Evolutionary conservation across 2,329 filamentous ascomycete genomes (phyloP), one percentile per base, ranked within the genome.

Genomic region (Tolypocladium amazonense): DNA sequence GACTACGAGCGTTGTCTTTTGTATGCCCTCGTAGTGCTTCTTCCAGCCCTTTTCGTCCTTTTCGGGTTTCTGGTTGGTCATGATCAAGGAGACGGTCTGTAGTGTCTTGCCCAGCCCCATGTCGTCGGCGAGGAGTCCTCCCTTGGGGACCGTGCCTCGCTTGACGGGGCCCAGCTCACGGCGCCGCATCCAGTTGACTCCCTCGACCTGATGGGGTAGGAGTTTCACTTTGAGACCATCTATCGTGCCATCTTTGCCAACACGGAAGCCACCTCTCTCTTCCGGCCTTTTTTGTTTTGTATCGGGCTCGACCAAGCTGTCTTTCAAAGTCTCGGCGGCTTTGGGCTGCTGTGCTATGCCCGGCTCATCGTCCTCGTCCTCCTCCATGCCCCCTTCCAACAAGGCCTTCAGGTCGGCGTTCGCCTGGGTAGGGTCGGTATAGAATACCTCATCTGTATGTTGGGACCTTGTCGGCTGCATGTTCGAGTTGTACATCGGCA

Each of bases 71-170:
- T 85, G 83, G 68, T 97, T 96, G 59, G 82, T 88, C 43, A 99
- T 80, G 50, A 99, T 88, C 38, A 97, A 80, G 1, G 93, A 87
- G 60, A 99, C 89, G 1, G 92, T 91, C 75, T 99, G 94, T 18
- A 99, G 83, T 0, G 94, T 99, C 79, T 99, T 99, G 61, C 94
- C 94, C 18, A 97, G 79, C 65, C 93, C 93, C 93, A 97, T 95
- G 71, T 99, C 94, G 68, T 99, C 94, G 23, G 94, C 94, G 41
- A 99, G 81, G 63, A 99, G 96, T 23, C 94, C 94, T 41, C 94
- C 94, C 67, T 95, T 94, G 37, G 93, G 92, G 12, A 95, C 82
- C 62, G 78, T 84, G 61, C 89, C 90, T 66, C 88, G 88, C 76
- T 94, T 96, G 62, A 89, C 86, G 23, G 86, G 86, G 2, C 93